Base-by-base conservation (phyloP, 78 protist species). In the Guillardia theta region DNA sequence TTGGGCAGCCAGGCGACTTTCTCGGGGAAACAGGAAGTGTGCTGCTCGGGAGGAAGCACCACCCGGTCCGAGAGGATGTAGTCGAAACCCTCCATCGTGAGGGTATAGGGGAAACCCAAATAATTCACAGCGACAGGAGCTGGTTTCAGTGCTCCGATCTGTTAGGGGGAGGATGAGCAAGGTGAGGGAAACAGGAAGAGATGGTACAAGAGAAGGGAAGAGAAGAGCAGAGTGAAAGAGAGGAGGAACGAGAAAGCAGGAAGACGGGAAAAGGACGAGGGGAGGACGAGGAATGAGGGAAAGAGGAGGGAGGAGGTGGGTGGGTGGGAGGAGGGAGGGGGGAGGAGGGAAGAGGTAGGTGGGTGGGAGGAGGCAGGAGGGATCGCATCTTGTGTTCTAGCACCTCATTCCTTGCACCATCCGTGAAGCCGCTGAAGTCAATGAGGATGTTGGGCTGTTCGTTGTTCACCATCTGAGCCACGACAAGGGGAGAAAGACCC, bases 351-450 rank as follows among this genome's bases (percentile, higher is more conserved):
- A 30, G 70, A 58, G 70, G 70, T 1, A 6, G 70, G 70, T 24
- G 27, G 70, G 70, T 8, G 3, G 6, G 2, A 6, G 21, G 70
- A n/a, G n/a, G n/a, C n/a, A n/a, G n/a, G n/a, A n/a, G n/a, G n/a
- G n/a, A n/a, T n/a, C n/a, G n/a, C n/a, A n/a, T n/a, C n/a, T n/a
- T n/a, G n/a, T n/a, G n/a, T n/a, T n/a, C n/a, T n/a, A n/a, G n/a
- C n/a, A 58, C 87, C 36, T 44, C 90, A 10, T 39, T 46, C 0
- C 90, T 2, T 46, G 58, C 90, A 8, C 90, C 90, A 30, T 80
- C 90, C 0, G 90, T 80, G 50, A 24, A 80, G 90, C 90, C 90
- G 27, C 45, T 80, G 36, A 80, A 48, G 50, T 80, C 90, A 33
- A 80, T 30, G 36, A 80, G 90, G 21, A 80, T n/a, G 50, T 80